These are phyloP conservation scores for Rhododendron ovatum DNA, from an alignment of 148 eudicot species.

Conservation along the genomic window DNA sequence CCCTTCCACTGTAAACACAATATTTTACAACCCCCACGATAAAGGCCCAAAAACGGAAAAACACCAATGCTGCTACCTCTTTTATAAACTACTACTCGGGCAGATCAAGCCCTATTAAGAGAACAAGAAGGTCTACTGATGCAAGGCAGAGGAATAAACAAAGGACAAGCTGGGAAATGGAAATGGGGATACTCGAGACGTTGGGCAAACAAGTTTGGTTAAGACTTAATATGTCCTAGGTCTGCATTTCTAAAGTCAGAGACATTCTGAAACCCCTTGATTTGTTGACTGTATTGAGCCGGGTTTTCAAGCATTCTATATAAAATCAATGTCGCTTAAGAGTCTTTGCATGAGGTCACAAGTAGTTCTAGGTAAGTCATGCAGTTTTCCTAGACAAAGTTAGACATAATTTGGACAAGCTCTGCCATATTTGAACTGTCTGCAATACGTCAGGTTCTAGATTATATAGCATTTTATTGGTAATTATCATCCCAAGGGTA, in stretches of 20 bases:
- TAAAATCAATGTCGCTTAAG: neutral
- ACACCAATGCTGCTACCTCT: neutral
- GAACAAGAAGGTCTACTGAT: constrained; percentile 1
- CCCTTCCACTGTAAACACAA: constrained; percentile 40
- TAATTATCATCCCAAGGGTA: neutral
- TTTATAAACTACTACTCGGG: neutral
- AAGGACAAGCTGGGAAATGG: neutral
- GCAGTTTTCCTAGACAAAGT: neutral
- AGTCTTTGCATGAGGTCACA: neutral
- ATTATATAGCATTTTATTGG: neutral
- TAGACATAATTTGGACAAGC: neutral
- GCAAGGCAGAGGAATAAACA: neutral
- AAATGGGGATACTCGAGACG: neutral
- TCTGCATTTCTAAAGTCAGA: neutral
- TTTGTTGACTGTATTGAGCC: neutral
- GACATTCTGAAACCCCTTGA: neutral
- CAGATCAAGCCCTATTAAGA: neutral
- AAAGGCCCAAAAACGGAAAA: neutral
- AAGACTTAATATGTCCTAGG: neutral
- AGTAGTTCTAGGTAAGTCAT: neutral
- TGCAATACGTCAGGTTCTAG: neutral
- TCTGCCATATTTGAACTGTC: neutral
- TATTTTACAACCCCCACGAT: neutral
- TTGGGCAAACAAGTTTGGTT: constrained; percentile 4
- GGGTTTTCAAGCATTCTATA: neutral